Evolutionary conservation across 352 stramenopile genomes (phyloP).

Genomic region (Globisporangium cystogenes): DNA sequence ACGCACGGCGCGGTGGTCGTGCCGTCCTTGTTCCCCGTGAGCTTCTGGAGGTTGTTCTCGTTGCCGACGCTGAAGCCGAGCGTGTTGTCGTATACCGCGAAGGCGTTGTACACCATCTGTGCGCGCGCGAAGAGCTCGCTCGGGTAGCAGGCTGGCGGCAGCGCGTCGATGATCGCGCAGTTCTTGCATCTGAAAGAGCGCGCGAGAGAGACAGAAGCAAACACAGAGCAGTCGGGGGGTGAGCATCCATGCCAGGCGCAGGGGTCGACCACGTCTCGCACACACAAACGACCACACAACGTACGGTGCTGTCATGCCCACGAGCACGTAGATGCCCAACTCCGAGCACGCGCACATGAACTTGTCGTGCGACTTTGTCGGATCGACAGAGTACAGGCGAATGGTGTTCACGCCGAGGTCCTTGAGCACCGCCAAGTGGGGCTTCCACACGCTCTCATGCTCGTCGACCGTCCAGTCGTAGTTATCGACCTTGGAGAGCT

Average conservation of each 20-base stretch:
- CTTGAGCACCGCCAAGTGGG: constrained; percentile 45
- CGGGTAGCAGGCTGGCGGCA: constrained; percentile 42
- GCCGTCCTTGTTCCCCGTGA: constrained; percentile 23
- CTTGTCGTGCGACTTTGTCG: constrained; percentile 55
- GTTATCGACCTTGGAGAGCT: constrained; percentile 40
- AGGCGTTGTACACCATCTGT: constrained; percentile 66
- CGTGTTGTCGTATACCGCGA: constrained; percentile 71
- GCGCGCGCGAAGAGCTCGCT: constrained; percentile 41
- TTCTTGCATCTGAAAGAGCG: constrained; percentile 39
- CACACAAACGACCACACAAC: neutral
- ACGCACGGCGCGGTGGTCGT: constrained; percentile 49
- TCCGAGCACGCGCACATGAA: constrained; percentile 70
- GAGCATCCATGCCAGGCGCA: no score
- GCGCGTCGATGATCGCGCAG: constrained; percentile 38
- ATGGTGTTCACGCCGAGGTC: constrained; percentile 61
- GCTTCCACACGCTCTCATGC: constrained; percentile 43
- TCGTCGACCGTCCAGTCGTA: constrained; percentile 66
- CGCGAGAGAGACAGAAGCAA: neutral
- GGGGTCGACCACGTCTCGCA: no score
- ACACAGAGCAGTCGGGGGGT: no score
- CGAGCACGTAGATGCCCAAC: constrained; percentile 64
- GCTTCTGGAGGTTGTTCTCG: constrained; percentile 58
- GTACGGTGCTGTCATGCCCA: constrained; percentile 56
- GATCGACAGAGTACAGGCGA: constrained; percentile 61
- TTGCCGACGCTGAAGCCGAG: constrained; percentile 64